Evolutionary conservation across 257 asterid species (phyloP).

Genomic region (Craterostigma plantagineum): DNA sequence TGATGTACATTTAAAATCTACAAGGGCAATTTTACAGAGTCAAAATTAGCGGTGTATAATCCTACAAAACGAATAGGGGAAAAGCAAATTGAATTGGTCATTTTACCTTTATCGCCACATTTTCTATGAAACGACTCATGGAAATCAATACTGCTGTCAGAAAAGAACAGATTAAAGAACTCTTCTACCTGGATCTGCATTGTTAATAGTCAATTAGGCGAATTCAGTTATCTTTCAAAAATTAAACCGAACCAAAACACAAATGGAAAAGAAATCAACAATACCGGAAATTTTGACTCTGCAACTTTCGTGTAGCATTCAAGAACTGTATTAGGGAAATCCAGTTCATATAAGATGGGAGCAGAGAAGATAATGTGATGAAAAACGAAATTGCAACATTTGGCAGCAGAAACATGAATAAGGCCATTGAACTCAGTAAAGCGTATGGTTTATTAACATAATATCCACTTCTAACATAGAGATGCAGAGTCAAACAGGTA

Average conservation of each 20-base stretch:
- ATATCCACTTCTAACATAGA: too few species aligned
- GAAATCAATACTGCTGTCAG: slow-evolving; percentile 46
- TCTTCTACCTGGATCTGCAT: slow-evolving; percentile 58
- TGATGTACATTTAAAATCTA: slow-evolving; percentile 63
- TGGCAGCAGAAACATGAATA: too few species aligned
- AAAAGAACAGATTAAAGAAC: slow-evolving; percentile 61
- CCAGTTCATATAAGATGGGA: slow-evolving; percentile 8
- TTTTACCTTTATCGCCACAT: slow-evolving; percentile 93
- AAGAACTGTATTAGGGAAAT: slow-evolving; percentile 46
- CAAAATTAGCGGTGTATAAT: slow-evolving; percentile 5
- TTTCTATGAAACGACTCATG: slow-evolving; percentile 58
- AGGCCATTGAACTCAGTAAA: too few species aligned
- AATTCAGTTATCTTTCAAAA: not conserved
- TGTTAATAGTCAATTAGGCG: slow-evolving; percentile 5
- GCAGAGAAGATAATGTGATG: not conserved
- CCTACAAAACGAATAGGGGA: slow-evolving; percentile 4
- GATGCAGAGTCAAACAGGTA: too few species aligned
- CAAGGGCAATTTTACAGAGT: too few species aligned
- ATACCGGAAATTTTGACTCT: slow-evolving; percentile 74
- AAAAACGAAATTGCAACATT: too few species aligned
- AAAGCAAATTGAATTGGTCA: not conserved
- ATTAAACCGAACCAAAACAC: not conserved
- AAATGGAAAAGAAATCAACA: slow-evolving; percentile 6
- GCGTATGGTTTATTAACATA: too few species aligned
- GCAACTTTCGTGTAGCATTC: slow-evolving; percentile 63